Base-by-base conservation (phyloP, 306 rosid genomes). In the Vigna trinervia region DNA sequence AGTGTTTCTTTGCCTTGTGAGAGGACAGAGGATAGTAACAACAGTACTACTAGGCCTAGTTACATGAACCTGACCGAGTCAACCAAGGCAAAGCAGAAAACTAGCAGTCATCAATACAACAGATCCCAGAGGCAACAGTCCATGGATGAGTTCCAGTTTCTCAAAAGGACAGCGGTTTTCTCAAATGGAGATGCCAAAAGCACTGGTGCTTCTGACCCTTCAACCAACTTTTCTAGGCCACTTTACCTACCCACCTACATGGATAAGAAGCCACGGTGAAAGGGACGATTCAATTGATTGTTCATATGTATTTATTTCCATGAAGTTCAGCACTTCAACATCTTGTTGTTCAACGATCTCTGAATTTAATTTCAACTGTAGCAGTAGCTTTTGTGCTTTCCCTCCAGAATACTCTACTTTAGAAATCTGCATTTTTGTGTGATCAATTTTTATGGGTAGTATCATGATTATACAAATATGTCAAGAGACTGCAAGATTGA, bases 11-110 rank as follows among this genome's bases (percentile, higher is more conserved):
- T 71, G 75, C 48, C 86, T 2, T 84, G 84, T 11, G 95, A 89
- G 36, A 86, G 89, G 80, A 84, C 90, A 52, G 97, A 84, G 50
- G 89, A 90, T 32, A 77, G 92, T 84, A 57, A n/a, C 5, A 57
- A 48, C 17, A 77, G 12, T 41, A 54, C 73, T 41, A 84, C 77
- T 36, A 81, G 81, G 77, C 98, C 98, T 0, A 91, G 75, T 84
- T 93, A 88, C 84, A 93, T 93, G 97, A 88, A 75, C 85, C 84
- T 87, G 17, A 93, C 98, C 0, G 79, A 93, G 84, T 88, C 97
- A 50, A 93, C 87, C 8, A 93, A 88, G 80, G 89, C 90, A 7
- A 93, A 93, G 84, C 91, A 78, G 48, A 93, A 79, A 48, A 61
- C 62, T 5, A n/a, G 51, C 23, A 60, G 72, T 77, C 80, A 76